Evolutionary conservation across 1,284 basidiomycete species (phyloP).

Genomic region (Phlebopus sp.): DNA sequence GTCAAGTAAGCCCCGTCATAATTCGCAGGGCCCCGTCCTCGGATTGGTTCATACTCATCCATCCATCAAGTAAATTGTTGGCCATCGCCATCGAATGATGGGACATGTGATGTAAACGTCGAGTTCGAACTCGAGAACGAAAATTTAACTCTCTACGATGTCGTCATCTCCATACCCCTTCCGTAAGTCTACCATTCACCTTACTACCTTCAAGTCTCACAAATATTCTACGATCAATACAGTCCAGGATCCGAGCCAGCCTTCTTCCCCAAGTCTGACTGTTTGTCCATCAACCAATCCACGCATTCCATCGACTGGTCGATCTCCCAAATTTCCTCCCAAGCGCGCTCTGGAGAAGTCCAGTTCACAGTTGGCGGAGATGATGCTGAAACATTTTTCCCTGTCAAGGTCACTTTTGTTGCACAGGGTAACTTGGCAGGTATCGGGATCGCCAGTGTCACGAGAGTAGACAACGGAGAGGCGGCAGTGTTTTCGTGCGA

Average conservation of each 20-base stretch:
- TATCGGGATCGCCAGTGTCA: slow-evolving; percentile 59
- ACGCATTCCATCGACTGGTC: slow-evolving; percentile 85
- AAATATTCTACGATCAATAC: neutral
- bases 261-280: slow-evolving; percentile 75
- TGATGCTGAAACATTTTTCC: slow-evolving; percentile 88
- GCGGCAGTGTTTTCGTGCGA: slow-evolving; percentile 77
- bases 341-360: slow-evolving; percentile 72
- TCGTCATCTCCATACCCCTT: slow-evolving; percentile 89
- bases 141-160: slow-evolving; percentile 76
- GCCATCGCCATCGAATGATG: slow-evolving; percentile 90
- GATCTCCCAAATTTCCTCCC: slow-evolving; percentile 58
- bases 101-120: slow-evolving; percentile 90
- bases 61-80: slow-evolving; percentile 81
- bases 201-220: slow-evolving; percentile 27
- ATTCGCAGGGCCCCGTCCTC: neutral
- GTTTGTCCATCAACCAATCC: slow-evolving; percentile 76
- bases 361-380: slow-evolving; percentile 88
- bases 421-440: slow-evolving; percentile 77
- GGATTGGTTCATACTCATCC: too few relatives aligned
- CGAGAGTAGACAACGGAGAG: slow-evolving; percentile 56
- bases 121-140: slow-evolving; percentile 96
- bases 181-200: slow-evolving; percentile 41
- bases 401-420: slow-evolving; percentile 82
- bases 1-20: slow-evolving; percentile 61
- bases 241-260: slow-evolving; percentile 84